Evolutionary conservation across 164 flowering plant genomes (phyloP), one percentile per base, ranked within the genome.

Genomic region (Piper longum): DNA sequence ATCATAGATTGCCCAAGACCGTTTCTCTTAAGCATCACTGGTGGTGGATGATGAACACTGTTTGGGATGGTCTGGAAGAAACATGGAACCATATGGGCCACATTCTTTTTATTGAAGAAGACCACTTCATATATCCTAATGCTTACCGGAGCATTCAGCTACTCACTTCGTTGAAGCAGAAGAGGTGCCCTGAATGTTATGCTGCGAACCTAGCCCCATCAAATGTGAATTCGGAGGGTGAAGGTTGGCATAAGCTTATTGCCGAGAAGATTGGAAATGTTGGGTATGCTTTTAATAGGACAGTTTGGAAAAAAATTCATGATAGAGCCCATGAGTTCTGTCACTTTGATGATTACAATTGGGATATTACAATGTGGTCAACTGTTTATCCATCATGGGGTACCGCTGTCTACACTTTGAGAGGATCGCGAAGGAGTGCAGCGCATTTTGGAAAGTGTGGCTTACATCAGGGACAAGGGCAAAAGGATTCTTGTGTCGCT

Each of bases 21-120:
- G 96, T 88, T 56, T 89, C 96, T 0, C 69, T 92, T 73, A 92
- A 92, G 82, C 98, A 88, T 77, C 98, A 92, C 67, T 92, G 98
- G 98, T 92, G 98, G 98, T 92, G 98, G 98, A 89, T 89, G 98
- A 92, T 92, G 98, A 92, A 89, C 72, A 88, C 93, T 0, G 89
- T 92, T 43, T 92, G 96, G 98, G 93, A 92, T 77, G 89, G 93
- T 40, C 70, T 92, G 81, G 72, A 77, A 65, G 98, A 92, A 76
- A 88, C 89, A 4, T 61, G 62, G 66, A 67, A 54, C 16, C 87
- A 84, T 41, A 58, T 67, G 0, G 91, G 91, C 18, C 89, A 92
- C 75, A 82, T 92, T 70, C 84, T 92, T 63, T 92, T 92, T 75
- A 85, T 92, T 41, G 98, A 92, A 72, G 98, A 92, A 60, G 98